phyloP scores from a whole-genome alignment of 768 basidiomycete genomes.

The Russula earlei region DNA sequence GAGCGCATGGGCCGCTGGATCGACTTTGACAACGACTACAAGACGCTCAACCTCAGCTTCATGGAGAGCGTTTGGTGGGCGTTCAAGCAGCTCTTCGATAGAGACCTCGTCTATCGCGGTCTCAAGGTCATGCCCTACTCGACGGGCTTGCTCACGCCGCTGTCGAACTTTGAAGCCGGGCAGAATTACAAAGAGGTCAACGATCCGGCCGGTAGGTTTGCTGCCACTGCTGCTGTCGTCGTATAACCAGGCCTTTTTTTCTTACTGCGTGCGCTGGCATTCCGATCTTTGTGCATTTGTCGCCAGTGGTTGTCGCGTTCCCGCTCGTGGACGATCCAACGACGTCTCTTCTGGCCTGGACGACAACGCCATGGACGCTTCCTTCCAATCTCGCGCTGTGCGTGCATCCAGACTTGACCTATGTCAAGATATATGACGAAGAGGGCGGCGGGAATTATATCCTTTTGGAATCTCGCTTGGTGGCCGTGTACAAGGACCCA shows the following conservation, averaged over 20 bases:
- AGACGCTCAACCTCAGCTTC: constrained; percentile 85
- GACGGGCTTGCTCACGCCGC: constrained; percentile 87
- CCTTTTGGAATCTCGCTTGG: constrained; percentile 78
- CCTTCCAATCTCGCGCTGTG: constrained; percentile 94
- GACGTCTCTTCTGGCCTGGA: constrained; percentile 92
- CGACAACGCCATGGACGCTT: constrained; percentile 97
- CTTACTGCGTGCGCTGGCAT: not conserved
- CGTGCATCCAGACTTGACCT: constrained; percentile 92
- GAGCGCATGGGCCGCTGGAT: constrained; percentile 99
- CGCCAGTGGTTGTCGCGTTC: constrained; percentile 81
- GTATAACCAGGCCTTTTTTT: not conserved
- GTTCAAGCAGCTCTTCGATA: constrained; percentile 88
- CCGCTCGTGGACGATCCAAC: constrained; percentile 86
- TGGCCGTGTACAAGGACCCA: constrained; percentile 89
- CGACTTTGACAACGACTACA: constrained; percentile 99
- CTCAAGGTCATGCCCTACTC: constrained; percentile 97
- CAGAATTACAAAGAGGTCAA: constrained; percentile 85
- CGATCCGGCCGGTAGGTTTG: constrained; percentile 74
- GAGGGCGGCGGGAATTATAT: constrained; percentile 84
- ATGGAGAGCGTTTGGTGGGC: constrained; percentile 99
- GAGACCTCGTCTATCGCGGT: constrained; percentile 86
- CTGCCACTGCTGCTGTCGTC: too few relatives aligned
- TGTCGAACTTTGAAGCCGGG: constrained; percentile 97
- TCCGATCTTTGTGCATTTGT: not conserved
- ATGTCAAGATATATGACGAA: constrained; percentile 93